Evolutionary conservation across 306 rosid species (phyloP).

Genomic region (Cicer chorassanicum): DNA sequence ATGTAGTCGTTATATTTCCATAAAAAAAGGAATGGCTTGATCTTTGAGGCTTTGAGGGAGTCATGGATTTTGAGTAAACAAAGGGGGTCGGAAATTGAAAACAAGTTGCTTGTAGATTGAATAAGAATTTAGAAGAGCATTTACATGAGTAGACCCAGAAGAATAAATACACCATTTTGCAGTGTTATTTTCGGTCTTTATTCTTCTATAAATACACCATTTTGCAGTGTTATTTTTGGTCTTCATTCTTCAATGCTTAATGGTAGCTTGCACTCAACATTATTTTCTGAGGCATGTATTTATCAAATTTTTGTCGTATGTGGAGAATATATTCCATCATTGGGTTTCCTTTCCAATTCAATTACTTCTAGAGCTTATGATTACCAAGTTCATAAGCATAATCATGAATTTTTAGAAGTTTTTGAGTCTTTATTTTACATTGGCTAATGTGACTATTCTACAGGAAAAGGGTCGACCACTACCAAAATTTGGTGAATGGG

Average conservation of each 20-base stretch:
- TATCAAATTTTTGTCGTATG: conserved; percentile 3
- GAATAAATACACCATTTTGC: conserved; percentile 5
- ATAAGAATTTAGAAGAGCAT: conserved; percentile 20
- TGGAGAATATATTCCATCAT: conserved; percentile 4
- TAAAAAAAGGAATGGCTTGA: not conserved
- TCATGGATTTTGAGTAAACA: conserved; percentile 29
- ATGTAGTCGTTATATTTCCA: not conserved
- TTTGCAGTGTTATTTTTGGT: conserved; percentile 21
- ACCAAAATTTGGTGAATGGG: conserved; percentile 99
- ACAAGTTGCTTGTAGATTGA: conserved; percentile 17
- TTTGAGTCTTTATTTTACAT: conserved; percentile 21
- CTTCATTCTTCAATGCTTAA: conserved; percentile 29
- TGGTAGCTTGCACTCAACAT: conserved; percentile 2
- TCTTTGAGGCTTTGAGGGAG: conserved; percentile 21
- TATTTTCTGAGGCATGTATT: conserved; percentile 23
- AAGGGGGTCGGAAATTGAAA: conserved; percentile 7
- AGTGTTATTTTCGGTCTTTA: conserved; percentile 26
- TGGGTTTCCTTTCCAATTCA: conserved; percentile 21
- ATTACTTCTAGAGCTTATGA: conserved; percentile 21
- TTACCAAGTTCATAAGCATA: conserved; percentile 21
- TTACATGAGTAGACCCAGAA: conserved; percentile 1
- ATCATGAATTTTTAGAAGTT: conserved; percentile 2
- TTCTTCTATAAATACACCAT: conserved; percentile 15
- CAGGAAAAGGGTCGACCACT: conserved; percentile 97
- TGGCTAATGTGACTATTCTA: conserved; percentile 38